Conservation (phyloP, 768 basidiomycete species). For the Termitomyces sp. region DNA sequence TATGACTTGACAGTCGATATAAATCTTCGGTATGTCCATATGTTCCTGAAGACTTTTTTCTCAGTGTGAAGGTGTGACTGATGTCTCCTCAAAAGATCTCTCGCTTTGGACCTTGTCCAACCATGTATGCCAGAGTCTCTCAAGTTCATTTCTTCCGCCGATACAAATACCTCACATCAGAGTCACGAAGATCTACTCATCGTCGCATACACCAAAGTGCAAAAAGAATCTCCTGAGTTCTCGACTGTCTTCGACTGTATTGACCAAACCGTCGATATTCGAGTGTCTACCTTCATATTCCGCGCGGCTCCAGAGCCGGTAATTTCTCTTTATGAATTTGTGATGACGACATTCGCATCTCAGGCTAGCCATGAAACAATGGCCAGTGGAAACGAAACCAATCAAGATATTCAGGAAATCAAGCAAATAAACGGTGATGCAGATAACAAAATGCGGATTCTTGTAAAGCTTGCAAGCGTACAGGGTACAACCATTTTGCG, state of each 20-base stretch:
- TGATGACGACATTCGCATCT: slow-evolving; percentile 85
- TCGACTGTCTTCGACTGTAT: slow-evolving; percentile 72
- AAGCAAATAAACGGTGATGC: slow-evolving; percentile 2
- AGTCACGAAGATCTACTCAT: slow-evolving; percentile 64
- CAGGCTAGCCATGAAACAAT: neutral
- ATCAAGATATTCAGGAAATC: neutral
- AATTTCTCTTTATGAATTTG: slow-evolving; percentile 87
- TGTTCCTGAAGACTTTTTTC: slow-evolving; percentile 6
- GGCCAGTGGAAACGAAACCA: neutral
- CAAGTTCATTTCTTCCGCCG: slow-evolving; percentile 60
- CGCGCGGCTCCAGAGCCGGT: slow-evolving; percentile 87
- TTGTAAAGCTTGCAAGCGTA: slow-evolving; percentile 79
- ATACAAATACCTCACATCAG: slow-evolving; percentile 23
- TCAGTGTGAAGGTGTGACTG: slow-evolving; percentile 2
- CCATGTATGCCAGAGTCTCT: slow-evolving; percentile 40
- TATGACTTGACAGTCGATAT: slow-evolving; percentile 86
- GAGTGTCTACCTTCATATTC: slow-evolving; percentile 87
- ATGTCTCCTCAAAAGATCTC: slow-evolving; percentile 39
- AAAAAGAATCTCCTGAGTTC: slow-evolving; percentile 85
- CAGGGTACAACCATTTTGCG: slow-evolving; percentile 44
- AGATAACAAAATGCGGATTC: slow-evolving; percentile 67
- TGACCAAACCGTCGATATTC: slow-evolving; percentile 83
- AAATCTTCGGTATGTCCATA: slow-evolving; percentile 63
- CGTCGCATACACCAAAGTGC: slow-evolving; percentile 73
- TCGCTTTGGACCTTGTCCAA: slow-evolving; percentile 72